phyloP scores from a whole-genome alignment of 352 stramenopile species.

The Pythium sukuiense region DNA sequence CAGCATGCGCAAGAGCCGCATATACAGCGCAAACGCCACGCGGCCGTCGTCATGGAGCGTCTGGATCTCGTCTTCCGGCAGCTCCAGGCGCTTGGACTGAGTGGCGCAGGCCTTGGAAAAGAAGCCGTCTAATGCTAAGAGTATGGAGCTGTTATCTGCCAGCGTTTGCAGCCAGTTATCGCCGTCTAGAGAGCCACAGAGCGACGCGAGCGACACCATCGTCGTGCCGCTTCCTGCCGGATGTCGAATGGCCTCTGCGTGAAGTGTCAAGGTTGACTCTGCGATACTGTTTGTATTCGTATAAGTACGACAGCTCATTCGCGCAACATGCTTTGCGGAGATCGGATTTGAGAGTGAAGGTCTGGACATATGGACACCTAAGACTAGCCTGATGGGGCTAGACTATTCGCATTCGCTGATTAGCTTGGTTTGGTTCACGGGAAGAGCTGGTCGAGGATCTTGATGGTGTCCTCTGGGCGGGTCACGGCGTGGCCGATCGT shows the following conservation, averaged over 20 bases:
- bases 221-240: not conserved
- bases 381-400: not conserved
- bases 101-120: conserved; percentile 16
- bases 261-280: not conserved
- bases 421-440: conserved; percentile 30
- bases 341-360: conserved; percentile 10
- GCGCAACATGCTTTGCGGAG: conserved; percentile 24
- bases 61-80: conserved; percentile 8
- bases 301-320: conserved; percentile 28
- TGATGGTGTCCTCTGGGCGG: conserved; percentile 95
- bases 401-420: conserved; percentile 7
- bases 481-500: conserved; percentile 98
- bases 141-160: conserved; percentile 6
- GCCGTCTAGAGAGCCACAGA: conserved; percentile 16
- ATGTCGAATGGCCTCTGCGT: not conserved
- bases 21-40: conserved; percentile 40
- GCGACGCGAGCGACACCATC: conserved; percentile 14
- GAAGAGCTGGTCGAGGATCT: conserved; percentile 97
- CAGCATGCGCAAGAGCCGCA: conserved; percentile 26
- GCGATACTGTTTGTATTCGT: conserved; percentile 7
- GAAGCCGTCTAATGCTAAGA: conserved; percentile 35
- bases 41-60: conserved; percentile 15
- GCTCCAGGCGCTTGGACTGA: conserved; percentile 19
- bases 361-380: not conserved
- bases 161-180: conserved; percentile 23